Conservation (phyloP, 2,329 filamentous ascomycete genomes). For the Aspergillus sp. region DNA sequence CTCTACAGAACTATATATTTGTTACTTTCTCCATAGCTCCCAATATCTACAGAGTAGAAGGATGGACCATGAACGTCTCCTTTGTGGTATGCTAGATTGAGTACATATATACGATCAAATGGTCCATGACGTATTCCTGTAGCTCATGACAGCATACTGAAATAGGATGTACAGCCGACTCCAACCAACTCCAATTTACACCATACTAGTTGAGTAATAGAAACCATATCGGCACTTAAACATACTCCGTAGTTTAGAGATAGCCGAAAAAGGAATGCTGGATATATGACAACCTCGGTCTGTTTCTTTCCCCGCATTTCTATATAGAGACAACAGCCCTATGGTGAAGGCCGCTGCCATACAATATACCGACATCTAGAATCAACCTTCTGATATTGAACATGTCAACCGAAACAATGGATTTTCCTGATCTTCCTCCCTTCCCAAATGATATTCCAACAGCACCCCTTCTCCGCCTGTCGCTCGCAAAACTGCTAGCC, state of each 20-base stretch:
- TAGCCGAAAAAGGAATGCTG: not conserved
- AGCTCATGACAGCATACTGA: too few species aligned
- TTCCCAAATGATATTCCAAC: slow-evolving; percentile 44
- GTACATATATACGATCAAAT: too few species aligned
- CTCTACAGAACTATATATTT: too few species aligned
- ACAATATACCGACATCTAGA: too few species aligned
- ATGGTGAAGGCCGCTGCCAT: not conserved
- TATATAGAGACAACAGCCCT: not conserved
- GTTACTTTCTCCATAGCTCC: too few species aligned
- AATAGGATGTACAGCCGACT: not conserved
- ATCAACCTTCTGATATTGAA: not conserved
- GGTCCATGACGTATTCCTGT: too few species aligned
- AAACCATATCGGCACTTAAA: not conserved
- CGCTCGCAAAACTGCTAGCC: slow-evolving; percentile 37
- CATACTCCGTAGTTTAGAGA: not conserved
- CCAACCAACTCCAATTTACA: not conserved
- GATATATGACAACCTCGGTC: slow-evolving; percentile 10
- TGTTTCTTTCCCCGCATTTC: slow-evolving; percentile 22
- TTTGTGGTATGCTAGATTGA: too few species aligned
- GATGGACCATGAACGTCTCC: too few species aligned
- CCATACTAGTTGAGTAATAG: too few species aligned
- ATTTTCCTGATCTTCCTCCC: slow-evolving; percentile 33
- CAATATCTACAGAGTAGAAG: too few species aligned
- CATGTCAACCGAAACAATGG: slow-evolving; percentile 4
- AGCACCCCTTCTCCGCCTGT: slow-evolving; percentile 45